Evolutionary conservation across 2,329 filamentous ascomycete genomes (phyloP).

Genomic region (Westerdykella ornata): DNA sequence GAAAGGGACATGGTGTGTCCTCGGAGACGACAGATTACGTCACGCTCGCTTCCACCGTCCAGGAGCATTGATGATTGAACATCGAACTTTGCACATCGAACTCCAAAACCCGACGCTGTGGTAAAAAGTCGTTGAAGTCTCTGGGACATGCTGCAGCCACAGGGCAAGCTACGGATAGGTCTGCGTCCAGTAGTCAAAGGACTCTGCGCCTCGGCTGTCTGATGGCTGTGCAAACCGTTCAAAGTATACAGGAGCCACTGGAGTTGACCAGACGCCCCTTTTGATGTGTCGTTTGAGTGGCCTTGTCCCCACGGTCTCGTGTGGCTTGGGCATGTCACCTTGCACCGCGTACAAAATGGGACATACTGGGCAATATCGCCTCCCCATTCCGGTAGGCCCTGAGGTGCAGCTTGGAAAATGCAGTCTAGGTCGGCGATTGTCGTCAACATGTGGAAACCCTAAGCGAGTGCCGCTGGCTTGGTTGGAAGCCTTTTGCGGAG

Average conservation of each 20-base stretch:
- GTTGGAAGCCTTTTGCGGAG: no score
- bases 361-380: background rate
- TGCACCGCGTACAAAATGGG: background rate
- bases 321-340: no score
- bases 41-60: slow-evolving; percentile 3
- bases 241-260: no score
- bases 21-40: slow-evolving; percentile 9
- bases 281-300: no score
- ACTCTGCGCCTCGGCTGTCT: no score
- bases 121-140: slow-evolving; percentile 3
- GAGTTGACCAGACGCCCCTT: no score
- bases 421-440: background rate
- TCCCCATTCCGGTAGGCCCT: background rate
- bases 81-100: no score
- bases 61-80: background rate
- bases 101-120: slow-evolving; percentile 4
- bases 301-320: no score
- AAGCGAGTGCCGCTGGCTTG: background rate
- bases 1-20: slow-evolving; percentile 9
- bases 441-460: background rate
- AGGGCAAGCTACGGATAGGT: background rate
- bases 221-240: no score
- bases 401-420: background rate
- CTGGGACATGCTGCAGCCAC: slow-evolving; percentile 2
- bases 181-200: background rate